phyloP scores from a whole-genome alignment of 2,329 filamentous ascomycete species.

The Diplodia sapinea region DNA sequence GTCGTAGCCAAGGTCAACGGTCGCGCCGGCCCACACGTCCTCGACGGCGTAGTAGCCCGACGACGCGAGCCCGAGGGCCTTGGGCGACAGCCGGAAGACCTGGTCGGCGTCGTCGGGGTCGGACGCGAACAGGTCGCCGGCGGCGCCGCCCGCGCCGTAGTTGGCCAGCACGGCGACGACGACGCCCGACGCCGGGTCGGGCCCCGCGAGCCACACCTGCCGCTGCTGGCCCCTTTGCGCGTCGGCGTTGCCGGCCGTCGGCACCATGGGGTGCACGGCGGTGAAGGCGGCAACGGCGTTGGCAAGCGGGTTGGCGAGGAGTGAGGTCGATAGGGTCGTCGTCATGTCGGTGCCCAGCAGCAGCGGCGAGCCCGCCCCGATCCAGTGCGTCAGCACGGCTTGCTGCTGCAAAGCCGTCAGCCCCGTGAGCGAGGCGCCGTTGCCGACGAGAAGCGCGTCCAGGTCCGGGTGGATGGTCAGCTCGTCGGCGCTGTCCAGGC shows the following conservation, averaged over 20 bases:
- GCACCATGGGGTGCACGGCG: conserved; percentile 39
- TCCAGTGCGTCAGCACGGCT: conserved; percentile 41
- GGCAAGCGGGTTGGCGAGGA: conserved; percentile 35
- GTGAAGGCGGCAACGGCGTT: conserved; percentile 36
- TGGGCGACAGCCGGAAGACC: neutral
- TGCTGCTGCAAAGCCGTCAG: conserved; percentile 38
- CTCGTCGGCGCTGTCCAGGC: conserved; percentile 33
- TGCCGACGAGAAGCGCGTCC: conserved; percentile 40
- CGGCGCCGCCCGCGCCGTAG: conserved; percentile 36
- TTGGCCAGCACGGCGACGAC: conserved; percentile 39
- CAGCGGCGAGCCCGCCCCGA: conserved; percentile 41
- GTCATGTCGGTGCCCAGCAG: conserved; percentile 40
- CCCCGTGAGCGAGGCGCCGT: conserved; percentile 36
- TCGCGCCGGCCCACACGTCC: neutral
- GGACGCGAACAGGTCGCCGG: neutral
- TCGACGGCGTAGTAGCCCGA: conserved; percentile 11
- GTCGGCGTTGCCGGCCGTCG: conserved; percentile 33
- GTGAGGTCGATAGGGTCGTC: conserved; percentile 31
- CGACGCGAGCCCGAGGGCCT: conserved; percentile 1
- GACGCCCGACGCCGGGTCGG: conserved; percentile 29
- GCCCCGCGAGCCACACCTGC: conserved; percentile 41
- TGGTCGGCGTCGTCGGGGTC: neutral
- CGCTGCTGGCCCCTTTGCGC: conserved; percentile 36
- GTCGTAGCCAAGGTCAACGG: neutral
- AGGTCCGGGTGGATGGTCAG: conserved; percentile 40